These are phyloP conservation scores for Botryosphaeria dothidea DNA, from an alignment of 2,329 filamentous ascomycete genomes.

Conservation along the genomic window DNA sequence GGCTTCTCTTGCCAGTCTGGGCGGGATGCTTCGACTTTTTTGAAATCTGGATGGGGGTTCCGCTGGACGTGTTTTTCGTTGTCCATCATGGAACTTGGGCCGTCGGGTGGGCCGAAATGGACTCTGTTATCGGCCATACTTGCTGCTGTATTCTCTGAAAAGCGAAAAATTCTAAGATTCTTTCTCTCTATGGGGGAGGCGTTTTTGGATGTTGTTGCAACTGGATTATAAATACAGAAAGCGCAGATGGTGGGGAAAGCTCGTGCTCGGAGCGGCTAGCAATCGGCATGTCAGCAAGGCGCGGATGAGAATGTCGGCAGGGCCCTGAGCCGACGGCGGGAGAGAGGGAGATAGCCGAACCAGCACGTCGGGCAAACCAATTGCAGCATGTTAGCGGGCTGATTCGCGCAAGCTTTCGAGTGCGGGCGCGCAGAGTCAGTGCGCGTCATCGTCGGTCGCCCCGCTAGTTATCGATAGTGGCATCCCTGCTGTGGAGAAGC, in stretches of 20 bases:
- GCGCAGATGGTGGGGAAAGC: neutral
- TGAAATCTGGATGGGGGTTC: slow-evolving; percentile 76
- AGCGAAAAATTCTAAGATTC: neutral
- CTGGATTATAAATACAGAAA: slow-evolving; percentile 2
- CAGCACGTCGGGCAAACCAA: neutral
- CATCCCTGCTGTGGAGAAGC: neutral
- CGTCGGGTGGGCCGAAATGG: slow-evolving; percentile 12
- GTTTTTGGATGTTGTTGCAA: neutral
- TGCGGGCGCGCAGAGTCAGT: slow-evolving; percentile 2
- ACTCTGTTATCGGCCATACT: slow-evolving; percentile 2
- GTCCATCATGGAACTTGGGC: slow-evolving; percentile 37
- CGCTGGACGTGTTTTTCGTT: slow-evolving; percentile 54
- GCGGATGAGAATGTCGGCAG: slow-evolving; percentile 7
- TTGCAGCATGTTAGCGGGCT: too few species aligned
- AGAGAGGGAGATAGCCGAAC: neutral
- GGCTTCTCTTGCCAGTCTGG: slow-evolving; percentile 57
- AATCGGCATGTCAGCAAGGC: slow-evolving; percentile 1
- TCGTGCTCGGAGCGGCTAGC: neutral
- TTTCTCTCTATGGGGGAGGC: neutral
- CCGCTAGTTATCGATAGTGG: slow-evolving; percentile 4
- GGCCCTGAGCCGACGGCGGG: neutral
- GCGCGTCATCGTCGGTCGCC: neutral
- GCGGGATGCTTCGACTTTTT: slow-evolving; percentile 66
- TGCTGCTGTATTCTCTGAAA: neutral
- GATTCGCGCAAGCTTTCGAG: too few species aligned